These are phyloP conservation scores for Macrolepiota dolichaula DNA, from an alignment of 768 basidiomycete genomes.

Conservation along the genomic window DNA sequence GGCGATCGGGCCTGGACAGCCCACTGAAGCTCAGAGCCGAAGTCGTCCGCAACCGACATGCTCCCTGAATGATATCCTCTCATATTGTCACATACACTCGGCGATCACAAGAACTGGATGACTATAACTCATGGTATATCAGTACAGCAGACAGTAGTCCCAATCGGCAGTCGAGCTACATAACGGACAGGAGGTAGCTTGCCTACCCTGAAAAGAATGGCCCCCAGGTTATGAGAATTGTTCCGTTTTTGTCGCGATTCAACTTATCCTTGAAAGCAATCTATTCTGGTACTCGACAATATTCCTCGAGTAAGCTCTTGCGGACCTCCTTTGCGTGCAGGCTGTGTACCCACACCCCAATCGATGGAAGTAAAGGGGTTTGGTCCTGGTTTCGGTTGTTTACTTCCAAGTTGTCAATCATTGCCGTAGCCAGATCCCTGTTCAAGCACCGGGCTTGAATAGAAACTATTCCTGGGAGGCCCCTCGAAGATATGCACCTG, in stretches of 20 bases:
- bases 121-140: too few species aligned
- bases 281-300: too few species aligned
- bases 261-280: constrained; percentile 11
- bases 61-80: too few species aligned
- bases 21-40: too few species aligned
- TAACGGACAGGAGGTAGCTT: constrained; percentile 28
- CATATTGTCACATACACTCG: too few species aligned
- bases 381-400: constrained; percentile 13
- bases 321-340: constrained; percentile 9
- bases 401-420: constrained; percentile 27
- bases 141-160: constrained; percentile 28
- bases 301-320: too few species aligned
- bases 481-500: constrained; percentile 27
- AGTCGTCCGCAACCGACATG: too few species aligned
- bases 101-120: too few species aligned
- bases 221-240: constrained; percentile 11
- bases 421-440: constrained; percentile 18
- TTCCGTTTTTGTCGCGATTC: constrained; percentile 16
- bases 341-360: constrained; percentile 7
- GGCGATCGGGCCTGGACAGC: too few species aligned
- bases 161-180: constrained; percentile 27
- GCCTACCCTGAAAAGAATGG: too few species aligned
- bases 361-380: constrained; percentile 10
- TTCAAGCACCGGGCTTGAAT: constrained; percentile 28
- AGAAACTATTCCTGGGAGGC: constrained; percentile 21